phyloP scores from a whole-genome alignment of 768 basidiomycete species.

The Suillus paluster region DNA sequence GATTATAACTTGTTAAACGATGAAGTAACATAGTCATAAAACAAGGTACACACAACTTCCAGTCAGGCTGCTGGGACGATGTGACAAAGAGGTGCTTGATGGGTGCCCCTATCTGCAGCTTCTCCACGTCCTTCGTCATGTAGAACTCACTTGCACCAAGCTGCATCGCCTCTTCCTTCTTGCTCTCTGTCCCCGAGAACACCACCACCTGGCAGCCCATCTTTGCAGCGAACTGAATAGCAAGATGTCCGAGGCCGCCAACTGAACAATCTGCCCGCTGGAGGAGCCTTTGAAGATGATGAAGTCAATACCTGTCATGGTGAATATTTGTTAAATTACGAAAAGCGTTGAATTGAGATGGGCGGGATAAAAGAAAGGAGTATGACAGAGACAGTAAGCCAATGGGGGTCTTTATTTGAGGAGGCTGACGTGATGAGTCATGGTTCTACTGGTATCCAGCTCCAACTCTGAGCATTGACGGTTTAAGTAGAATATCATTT shows the following conservation, averaged over 20 bases:
- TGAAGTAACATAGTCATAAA: not conserved
- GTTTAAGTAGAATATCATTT: not conserved
- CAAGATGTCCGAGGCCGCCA: slow-evolving; percentile 41
- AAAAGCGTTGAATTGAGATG: not conserved
- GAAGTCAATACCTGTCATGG: slow-evolving; percentile 25
- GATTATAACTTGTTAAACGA: too few relatives aligned
- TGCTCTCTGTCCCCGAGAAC: slow-evolving; percentile 36
- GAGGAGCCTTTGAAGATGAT: slow-evolving; percentile 36
- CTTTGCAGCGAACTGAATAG: slow-evolving; percentile 42
- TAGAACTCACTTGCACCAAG: slow-evolving; percentile 43
- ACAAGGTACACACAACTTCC: slow-evolving; percentile 28
- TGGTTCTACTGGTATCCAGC: not conserved
- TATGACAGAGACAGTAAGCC: not conserved
- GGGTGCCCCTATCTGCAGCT: slow-evolving; percentile 30
- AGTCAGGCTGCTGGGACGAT: slow-evolving; percentile 30
- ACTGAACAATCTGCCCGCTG: slow-evolving; percentile 23
- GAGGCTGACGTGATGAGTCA: not conserved
- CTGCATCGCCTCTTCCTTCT: slow-evolving; percentile 34
- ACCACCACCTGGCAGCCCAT: slow-evolving; percentile 45
- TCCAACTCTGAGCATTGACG: not conserved
- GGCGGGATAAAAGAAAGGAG: not conserved
- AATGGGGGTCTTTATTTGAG: not conserved
- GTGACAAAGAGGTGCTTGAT: slow-evolving; percentile 38
- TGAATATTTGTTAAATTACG: not conserved
- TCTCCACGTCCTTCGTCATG: slow-evolving; percentile 26